Evolutionary conservation across 1,139 yeast species (phyloP).

Genomic region (Scheffersomyces stambukii): DNA sequence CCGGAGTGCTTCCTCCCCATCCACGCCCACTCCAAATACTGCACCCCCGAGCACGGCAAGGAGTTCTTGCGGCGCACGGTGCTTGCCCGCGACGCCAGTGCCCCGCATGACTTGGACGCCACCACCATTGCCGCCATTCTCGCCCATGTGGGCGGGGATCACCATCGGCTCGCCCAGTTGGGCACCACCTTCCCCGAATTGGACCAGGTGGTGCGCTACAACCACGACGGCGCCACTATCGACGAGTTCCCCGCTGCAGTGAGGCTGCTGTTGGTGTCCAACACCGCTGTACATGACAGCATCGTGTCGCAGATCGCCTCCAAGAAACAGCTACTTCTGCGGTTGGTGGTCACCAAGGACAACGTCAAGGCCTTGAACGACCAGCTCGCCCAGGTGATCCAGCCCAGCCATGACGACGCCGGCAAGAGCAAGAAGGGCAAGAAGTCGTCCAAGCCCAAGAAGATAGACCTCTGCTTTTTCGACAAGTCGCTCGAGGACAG

Average conservation of each 20-base stretch:
- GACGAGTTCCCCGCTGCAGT: slow-evolving; percentile 28
- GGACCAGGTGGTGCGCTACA: slow-evolving; percentile 26
- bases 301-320: slow-evolving; percentile 16
- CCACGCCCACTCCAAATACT: slow-evolving; percentile 57
- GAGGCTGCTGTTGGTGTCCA: slow-evolving; percentile 15
- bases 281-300: slow-evolving; percentile 20
- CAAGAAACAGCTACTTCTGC: slow-evolving; percentile 15
- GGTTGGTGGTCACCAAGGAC: slow-evolving; percentile 31
- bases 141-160: slow-evolving; percentile 10
- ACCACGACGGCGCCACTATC: slow-evolving; percentile 24
- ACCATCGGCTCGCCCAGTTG: slow-evolving; percentile 12
- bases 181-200: slow-evolving; percentile 41
- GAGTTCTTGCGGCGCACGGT: slow-evolving; percentile 39
- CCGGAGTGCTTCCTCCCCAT: slow-evolving; percentile 60
- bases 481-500: slow-evolving; percentile 16
- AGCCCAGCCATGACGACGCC: slow-evolving; percentile 10
- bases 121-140: slow-evolving; percentile 17
- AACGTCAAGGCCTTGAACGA: slow-evolving; percentile 37
- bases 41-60: slow-evolving; percentile 69
- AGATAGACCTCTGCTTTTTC: slow-evolving; percentile 31
- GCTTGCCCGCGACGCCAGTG: slow-evolving; percentile 15
- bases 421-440: slow-evolving; percentile 8
- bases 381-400: slow-evolving; percentile 13
- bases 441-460: slow-evolving; percentile 18
- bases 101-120: slow-evolving; percentile 13